Conservation (phyloP, 2,329 filamentous ascomycete genomes). For the Juglanconis juglandina region DNA sequence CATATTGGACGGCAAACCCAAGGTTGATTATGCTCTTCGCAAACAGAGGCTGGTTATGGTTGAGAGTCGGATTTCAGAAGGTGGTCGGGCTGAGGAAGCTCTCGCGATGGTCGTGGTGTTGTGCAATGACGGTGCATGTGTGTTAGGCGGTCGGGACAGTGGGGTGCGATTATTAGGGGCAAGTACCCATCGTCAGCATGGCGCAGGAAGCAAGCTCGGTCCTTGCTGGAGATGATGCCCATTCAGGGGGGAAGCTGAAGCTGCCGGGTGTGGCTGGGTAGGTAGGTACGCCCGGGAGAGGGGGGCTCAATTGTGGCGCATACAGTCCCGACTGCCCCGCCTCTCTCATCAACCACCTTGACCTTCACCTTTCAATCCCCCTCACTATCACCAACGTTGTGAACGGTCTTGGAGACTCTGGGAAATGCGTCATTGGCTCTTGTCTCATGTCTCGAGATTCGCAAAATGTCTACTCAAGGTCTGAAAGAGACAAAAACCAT, state of each 20-base stretch:
- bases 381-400: no score
- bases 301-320: background rate
- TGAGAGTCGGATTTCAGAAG: background rate
- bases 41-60: background rate
- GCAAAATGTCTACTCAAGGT: background rate
- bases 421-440: no score
- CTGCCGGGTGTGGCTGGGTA: background rate
- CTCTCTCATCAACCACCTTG: no score
- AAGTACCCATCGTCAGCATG: background rate
- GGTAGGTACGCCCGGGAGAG: background rate
- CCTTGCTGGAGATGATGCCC: background rate
- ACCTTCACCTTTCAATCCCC: no score
- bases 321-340: background rate
- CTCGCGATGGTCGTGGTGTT: background rate
- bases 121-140: conserved; percentile 7
- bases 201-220: background rate
- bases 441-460: no score
- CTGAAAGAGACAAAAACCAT: conserved; percentile 22
- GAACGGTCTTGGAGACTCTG: no score
- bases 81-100: background rate
- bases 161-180: conserved; percentile 18
- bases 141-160: conserved; percentile 17
- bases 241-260: background rate
- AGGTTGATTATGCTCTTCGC: background rate
- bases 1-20: conserved; percentile 38